phyloP scores from a whole-genome alignment of 2,329 filamentous ascomycete genomes.

The Dactylellina sp. region DNA sequence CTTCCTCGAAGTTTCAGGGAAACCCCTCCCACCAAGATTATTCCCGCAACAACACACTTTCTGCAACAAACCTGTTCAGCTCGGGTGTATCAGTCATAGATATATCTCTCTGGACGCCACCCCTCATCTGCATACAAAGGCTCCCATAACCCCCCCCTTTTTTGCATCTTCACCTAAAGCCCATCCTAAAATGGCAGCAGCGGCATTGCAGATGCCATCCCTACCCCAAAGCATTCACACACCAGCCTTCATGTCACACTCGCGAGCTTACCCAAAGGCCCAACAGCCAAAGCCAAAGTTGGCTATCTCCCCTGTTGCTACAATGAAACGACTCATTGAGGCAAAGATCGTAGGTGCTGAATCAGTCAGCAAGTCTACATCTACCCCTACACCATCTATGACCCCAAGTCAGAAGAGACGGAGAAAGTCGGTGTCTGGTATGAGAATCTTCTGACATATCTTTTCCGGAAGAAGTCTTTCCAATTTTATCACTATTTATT shows the following conservation, averaged over 20 bases:
- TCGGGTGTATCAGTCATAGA: slow-evolving; percentile 31
- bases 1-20: slow-evolving; percentile 10
- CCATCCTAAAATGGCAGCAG: slow-evolving; percentile 52
- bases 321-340: slow-evolving; percentile 40
- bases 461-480: neutral
- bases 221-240: slow-evolving; percentile 42
- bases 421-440: slow-evolving; percentile 54
- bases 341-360: slow-evolving; percentile 29
- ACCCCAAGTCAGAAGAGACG: slow-evolving; percentile 34
- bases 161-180: neutral
- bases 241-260: slow-evolving; percentile 46
- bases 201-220: slow-evolving; percentile 54
- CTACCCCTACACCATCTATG: slow-evolving; percentile 30
- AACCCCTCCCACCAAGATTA: slow-evolving; percentile 11
- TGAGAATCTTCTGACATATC: slow-evolving; percentile 19
- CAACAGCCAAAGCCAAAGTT: slow-evolving; percentile 49
- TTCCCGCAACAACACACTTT: slow-evolving; percentile 43
- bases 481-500: neutral
- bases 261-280: slow-evolving; percentile 29
- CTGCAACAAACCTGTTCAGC: slow-evolving; percentile 28
- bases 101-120: slow-evolving; percentile 36
- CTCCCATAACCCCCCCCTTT: slow-evolving; percentile 1
- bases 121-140: neutral
- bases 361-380: slow-evolving; percentile 34
- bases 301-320: slow-evolving; percentile 37